These are phyloP conservation scores for Castanea crenata DNA, from an alignment of 306 rosid species.

Conservation along the genomic window DNA sequence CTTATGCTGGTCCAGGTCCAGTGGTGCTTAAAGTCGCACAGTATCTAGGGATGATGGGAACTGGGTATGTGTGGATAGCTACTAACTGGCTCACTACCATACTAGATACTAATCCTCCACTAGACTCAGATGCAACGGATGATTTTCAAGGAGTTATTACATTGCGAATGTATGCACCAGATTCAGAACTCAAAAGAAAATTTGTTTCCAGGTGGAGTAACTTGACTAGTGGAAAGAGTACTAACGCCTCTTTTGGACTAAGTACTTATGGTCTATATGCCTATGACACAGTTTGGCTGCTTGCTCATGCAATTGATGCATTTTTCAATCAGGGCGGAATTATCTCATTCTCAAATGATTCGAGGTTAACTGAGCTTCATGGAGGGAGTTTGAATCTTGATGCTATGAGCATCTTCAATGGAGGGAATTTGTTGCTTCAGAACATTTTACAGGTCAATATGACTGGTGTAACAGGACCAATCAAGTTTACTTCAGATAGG, in stretches of 20 bases:
- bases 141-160: constrained; percentile 76
- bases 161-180: constrained; percentile 63
- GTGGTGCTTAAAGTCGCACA: constrained; percentile 58
- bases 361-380: constrained; percentile 35
- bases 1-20: constrained; percentile 40
- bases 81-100: constrained; percentile 64
- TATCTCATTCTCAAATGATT: constrained; percentile 64
- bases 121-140: constrained; percentile 41
- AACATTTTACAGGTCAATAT: constrained; percentile 59
- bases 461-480: constrained; percentile 70
- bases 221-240: constrained; percentile 44
- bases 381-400: constrained; percentile 56
- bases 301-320: constrained; percentile 75
- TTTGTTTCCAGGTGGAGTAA: constrained; percentile 80
- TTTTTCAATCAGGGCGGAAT: constrained; percentile 73
- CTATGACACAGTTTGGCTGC: constrained; percentile 81
- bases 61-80: constrained; percentile 93
- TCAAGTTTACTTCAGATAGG: constrained; percentile 54
- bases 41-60: constrained; percentile 75
- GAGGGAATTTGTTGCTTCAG: constrained; percentile 49
- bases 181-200: constrained; percentile 56
- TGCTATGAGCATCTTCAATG: constrained; percentile 67
- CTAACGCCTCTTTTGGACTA: constrained; percentile 45
- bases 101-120: constrained; percentile 52
- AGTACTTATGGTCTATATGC: constrained; percentile 59